Evolutionary conservation across 768 basidiomycete species (phyloP), one percentile per base, ranked within the genome.

Genomic region (Strobilomyces confusus): DNA sequence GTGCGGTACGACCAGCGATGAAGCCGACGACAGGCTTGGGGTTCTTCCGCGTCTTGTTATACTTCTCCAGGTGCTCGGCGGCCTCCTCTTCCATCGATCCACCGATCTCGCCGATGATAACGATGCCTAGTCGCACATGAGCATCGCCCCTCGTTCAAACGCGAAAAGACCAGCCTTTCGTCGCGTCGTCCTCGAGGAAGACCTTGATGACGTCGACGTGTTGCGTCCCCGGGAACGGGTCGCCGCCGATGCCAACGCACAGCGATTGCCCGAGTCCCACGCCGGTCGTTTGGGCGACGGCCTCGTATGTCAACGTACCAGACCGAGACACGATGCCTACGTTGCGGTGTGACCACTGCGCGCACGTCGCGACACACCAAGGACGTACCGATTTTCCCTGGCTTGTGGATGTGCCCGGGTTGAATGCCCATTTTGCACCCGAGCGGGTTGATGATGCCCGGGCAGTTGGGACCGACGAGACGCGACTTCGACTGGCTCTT

Each of bases 351-450:
- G 29, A 19, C 15, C 25, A 4, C 22, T 19, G 20, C 19, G 12
- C 37, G 42, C 9, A 40, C 12, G 9, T 4, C 17, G 20, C 3
- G 20, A 15, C n/a, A 13, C 23, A 19, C 40, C 36, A 29, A 40
- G 14, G 4, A 67, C 80, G 32, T 62, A 90, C 95, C 95, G 62
- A 99, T 95, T 62, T 90, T 92, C 49, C 97, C 97, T 51, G 95
- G 94, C 61, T 72, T 92, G 77, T 98, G 97, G 63, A 99, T 98
- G 69, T 97, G 93, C 25, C 94, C 97, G 13, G 97, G 97, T 65
- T 92, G 89, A 66, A 99, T 99, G 54, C 97, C 97, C 85, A 99
- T 98, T 79, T 98, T 98, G 79, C 97, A 99, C 20, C 95, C 95
- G 37, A 88, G 78, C 17, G 95, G 95, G 66, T 95, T 95, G 67